These are phyloP conservation scores for Ganoderma lingzhi DNA, from an alignment of 1,284 basidiomycete species.

Conservation along the genomic window DNA sequence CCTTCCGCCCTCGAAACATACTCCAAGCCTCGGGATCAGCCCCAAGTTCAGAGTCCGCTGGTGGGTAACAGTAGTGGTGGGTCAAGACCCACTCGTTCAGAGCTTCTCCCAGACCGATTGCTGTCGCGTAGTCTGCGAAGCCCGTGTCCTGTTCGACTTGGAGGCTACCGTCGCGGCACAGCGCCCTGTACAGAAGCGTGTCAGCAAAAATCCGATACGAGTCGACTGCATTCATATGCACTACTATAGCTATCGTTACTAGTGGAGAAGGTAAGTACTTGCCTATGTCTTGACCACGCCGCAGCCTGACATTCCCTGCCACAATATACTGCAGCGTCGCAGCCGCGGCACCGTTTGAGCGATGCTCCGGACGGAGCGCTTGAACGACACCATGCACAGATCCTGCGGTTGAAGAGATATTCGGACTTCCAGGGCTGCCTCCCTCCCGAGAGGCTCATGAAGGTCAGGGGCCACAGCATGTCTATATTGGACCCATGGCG, in stretches of 20 bases:
- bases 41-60: not conserved
- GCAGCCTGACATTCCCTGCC: not conserved
- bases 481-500: not conserved
- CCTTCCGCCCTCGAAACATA: not conserved
- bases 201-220: too few relatives aligned
- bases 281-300: not conserved
- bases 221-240: too few relatives aligned
- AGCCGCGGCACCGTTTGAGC: not conserved
- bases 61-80: not conserved
- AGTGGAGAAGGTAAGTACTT: not conserved
- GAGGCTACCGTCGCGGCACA: too few relatives aligned
- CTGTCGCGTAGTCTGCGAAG: not conserved
- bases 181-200: too few relatives aligned
- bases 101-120: not conserved
- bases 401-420: not conserved
- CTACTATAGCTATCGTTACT: not conserved
- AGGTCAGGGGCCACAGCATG: not conserved
- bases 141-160: not conserved
- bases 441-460: not conserved
- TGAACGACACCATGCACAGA: not conserved
- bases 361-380: not conserved
- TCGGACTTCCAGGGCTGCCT: not conserved
- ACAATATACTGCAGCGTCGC: not conserved
- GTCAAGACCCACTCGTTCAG: not conserved
- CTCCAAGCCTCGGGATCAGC: too few relatives aligned